A percentile compares a stretch with the other conserved stretches of the same genome.
These are phyloP conservation scores for Psilocybe cubensis DNA, from an alignment of 768 basidiomycete species.

Conservation along the genomic window DNA sequence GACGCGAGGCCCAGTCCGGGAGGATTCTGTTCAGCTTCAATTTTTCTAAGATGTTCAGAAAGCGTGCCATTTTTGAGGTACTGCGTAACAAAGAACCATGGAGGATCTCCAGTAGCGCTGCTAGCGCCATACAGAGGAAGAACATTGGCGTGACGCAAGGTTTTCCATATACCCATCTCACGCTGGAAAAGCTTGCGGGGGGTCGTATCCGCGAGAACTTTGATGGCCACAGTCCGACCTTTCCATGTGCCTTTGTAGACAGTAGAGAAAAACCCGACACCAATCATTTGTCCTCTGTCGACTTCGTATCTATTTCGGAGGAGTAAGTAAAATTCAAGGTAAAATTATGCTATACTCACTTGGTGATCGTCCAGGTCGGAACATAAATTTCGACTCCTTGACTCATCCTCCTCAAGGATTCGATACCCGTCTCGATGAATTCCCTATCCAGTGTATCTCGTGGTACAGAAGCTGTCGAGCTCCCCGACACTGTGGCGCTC, in stretches of 20 bases:
- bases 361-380: constrained; percentile 80
- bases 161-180: constrained; percentile 76
- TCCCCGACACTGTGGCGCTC: constrained; percentile 12
- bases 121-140: constrained; percentile 80
- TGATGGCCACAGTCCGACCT: constrained; percentile 67
- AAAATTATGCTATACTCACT: constrained; percentile 33
- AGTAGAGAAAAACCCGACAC: constrained; percentile 75
- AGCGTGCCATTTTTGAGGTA: constrained; percentile 71
- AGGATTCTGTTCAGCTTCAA: constrained; percentile 27
- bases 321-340: constrained; percentile 5
- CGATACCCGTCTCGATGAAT: constrained; percentile 75
- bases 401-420: constrained; percentile 69
- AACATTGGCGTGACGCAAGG: constrained; percentile 69
- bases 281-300: constrained; percentile 68
- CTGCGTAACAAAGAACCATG: constrained; percentile 82
- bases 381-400: constrained; percentile 40
- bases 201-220: constrained; percentile 66
- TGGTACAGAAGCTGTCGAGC: constrained; percentile 10
- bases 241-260: constrained; percentile 82
- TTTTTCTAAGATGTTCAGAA: constrained; percentile 54
- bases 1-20: constrained; percentile 22
- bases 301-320: constrained; percentile 64
- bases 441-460: constrained; percentile 65
- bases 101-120: constrained; percentile 66
- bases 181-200: constrained; percentile 67